These are phyloP conservation scores for Ustilago cynodontis DNA, from an alignment of 1,284 basidiomycete species.

Conservation along the genomic window DNA sequence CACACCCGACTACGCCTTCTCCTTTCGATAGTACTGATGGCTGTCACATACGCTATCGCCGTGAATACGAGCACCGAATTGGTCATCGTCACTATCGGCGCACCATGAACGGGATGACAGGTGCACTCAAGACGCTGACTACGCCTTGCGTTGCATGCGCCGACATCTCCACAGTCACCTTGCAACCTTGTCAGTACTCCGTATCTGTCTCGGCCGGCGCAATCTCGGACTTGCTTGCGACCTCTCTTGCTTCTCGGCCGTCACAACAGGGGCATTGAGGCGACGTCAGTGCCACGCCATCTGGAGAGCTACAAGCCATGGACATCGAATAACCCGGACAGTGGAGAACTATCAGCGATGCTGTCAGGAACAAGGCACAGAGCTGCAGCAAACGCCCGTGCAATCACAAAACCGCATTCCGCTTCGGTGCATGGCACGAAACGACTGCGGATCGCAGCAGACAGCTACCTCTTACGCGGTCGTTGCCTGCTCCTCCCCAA, in stretches of 20 bases:
- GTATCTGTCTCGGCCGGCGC: slow-evolving; percentile 1
- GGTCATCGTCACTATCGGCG: too few species aligned
- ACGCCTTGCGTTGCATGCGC: slow-evolving; percentile 1
- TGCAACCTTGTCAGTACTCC: not conserved
- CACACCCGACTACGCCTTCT: too few species aligned
- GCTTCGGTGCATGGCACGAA: not conserved
- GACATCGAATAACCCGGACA: not conserved
- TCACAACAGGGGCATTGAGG: slow-evolving; percentile 3
- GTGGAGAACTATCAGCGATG: not conserved
- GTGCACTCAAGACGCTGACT: too few species aligned
- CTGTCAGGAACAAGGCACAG: not conserved
- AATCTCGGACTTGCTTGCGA: not conserved
- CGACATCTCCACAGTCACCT: slow-evolving; percentile 2
- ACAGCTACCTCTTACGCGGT: not conserved
- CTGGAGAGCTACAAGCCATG: not conserved
- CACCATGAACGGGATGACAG: too few species aligned
- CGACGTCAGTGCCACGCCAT: not conserved
- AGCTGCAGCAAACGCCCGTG: too few species aligned
- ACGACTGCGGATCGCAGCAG: not conserved
- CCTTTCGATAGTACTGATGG: too few species aligned
- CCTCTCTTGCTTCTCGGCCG: slow-evolving; percentile 2
- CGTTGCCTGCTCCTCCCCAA: too few species aligned
- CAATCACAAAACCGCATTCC: too few species aligned
- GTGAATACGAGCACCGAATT: too few species aligned
- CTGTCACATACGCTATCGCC: too few species aligned